Percentiles rank a stretch among this genome's conserved stretches.
phyloP scores from a whole-genome alignment of 2,329 filamentous ascomycete genomes.

The Scytalidium lignicola region DNA sequence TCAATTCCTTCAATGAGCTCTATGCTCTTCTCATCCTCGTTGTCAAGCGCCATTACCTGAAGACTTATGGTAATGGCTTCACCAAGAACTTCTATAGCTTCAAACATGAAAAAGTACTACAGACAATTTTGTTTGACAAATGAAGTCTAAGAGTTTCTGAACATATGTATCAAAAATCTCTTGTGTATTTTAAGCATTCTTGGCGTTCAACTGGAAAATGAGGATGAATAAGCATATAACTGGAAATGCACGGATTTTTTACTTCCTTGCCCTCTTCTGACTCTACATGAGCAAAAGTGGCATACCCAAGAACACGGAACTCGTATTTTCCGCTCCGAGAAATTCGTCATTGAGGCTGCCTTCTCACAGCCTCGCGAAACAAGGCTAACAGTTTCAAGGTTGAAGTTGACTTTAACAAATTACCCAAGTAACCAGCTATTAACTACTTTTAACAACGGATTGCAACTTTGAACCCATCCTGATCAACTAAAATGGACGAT shows the following conservation, averaged over 20 bases:
- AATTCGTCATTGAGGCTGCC: not conserved
- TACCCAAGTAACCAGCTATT: too few relatives aligned
- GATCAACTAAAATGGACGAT: not conserved
- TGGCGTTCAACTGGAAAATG: too few relatives aligned
- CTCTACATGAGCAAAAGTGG: not conserved
- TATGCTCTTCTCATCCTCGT: conserved; percentile 81
- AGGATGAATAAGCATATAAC: too few relatives aligned
- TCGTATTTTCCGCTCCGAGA: not conserved
- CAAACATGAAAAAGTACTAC: conserved; percentile 76
- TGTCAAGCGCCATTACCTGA: conserved; percentile 90
- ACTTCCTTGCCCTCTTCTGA: not conserved
- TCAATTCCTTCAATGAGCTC: conserved; percentile 96
- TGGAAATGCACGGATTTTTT: not conserved
- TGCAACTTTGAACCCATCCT: not conserved
- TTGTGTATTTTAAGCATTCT: too few relatives aligned
- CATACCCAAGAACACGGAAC: not conserved
- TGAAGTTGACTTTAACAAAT: too few relatives aligned
- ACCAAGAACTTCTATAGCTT: conserved; percentile 98
- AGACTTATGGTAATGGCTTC: conserved; percentile 83
- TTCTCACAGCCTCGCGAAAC: not conserved
- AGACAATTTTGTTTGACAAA: too few relatives aligned
- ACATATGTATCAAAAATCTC: too few relatives aligned
- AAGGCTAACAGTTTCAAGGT: too few relatives aligned
- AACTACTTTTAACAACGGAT: too few relatives aligned
- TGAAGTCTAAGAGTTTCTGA: too few relatives aligned